Evolutionary conservation across 2,329 filamentous ascomycete genomes (phyloP).

Genomic region (Fusarium sp.): DNA sequence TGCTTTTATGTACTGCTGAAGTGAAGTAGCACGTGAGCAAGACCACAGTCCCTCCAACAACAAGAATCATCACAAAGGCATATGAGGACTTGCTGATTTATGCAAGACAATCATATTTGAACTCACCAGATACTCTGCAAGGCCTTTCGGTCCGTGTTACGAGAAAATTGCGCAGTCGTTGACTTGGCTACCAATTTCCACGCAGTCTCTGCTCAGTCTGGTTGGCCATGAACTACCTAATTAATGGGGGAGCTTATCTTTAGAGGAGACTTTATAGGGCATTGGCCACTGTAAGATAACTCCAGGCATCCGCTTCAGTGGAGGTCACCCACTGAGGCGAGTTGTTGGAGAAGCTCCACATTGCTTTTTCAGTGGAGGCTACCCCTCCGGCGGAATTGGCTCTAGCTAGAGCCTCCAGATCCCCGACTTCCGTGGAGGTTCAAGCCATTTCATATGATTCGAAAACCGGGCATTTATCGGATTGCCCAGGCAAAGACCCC

Average conservation of each 20-base stretch:
- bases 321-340: constrained; percentile 13
- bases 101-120: background rate
- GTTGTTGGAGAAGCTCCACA: constrained; percentile 26
- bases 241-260: background rate
- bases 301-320: constrained; percentile 10
- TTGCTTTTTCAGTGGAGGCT: constrained; percentile 37
- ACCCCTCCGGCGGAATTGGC: constrained; percentile 16
- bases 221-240: constrained; percentile 20
- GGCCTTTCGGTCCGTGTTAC: background rate
- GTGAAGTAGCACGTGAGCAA: background rate
- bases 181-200: constrained; percentile 5
- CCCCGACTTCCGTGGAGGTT: background rate
- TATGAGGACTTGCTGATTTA: background rate
- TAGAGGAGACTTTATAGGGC: constrained; percentile 15
- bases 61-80: background rate
- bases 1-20: background rate
- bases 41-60: background rate
- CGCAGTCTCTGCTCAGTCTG: constrained; percentile 11
- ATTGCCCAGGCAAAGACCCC: background rate
- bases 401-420: constrained; percentile 11
- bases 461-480: background rate
- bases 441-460: background rate
- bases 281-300: constrained; percentile 15
- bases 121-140: background rate
- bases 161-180: background rate